Evolutionary conservation across 2,329 filamentous ascomycete species (phyloP).

Genomic region (Xylaria multiplex): DNA sequence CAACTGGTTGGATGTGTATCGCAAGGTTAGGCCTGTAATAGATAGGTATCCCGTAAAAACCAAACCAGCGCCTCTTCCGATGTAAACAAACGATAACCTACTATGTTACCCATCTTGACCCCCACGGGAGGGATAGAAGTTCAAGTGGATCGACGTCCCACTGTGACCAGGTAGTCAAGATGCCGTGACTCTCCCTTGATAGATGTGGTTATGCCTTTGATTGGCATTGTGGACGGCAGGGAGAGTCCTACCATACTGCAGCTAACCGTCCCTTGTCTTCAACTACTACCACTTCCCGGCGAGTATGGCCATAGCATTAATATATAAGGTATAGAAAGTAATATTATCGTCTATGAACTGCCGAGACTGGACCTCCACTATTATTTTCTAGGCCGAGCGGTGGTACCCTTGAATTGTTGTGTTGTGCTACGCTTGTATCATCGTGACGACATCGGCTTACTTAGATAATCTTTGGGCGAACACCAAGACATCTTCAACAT

Average conservation of each 20-base stretch:
- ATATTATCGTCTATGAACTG: constrained; percentile 1
- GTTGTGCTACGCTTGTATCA: constrained; percentile 15
- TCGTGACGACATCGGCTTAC: constrained; percentile 25
- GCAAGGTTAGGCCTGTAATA: background rate
- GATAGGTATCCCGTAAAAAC: constrained; percentile 4
- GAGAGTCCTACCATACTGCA: constrained; percentile 6
- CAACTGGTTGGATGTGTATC: background rate
- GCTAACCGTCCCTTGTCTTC: constrained; percentile 3
- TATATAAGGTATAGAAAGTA: constrained; percentile 15
- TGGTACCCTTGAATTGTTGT: constrained; percentile 12
- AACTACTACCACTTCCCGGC: constrained; percentile 6
- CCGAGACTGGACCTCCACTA: constrained; percentile 9
- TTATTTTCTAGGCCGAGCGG: background rate
- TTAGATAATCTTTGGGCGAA: background rate
- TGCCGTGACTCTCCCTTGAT: background rate
- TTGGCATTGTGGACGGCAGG: background rate
- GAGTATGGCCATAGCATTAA: background rate
- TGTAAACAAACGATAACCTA: background rate
- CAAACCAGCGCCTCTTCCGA: background rate
- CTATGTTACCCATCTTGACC: constrained; percentile 25
- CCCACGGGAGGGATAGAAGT: constrained; percentile 22
- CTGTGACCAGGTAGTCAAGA: constrained; percentile 8
- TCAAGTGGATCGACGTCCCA: constrained; percentile 27
- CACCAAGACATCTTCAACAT: background rate
- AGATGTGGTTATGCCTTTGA: constrained; percentile 1